phyloP scores from a whole-genome alignment of 768 basidiomycete species.

The Mycena epipterygia region DNA sequence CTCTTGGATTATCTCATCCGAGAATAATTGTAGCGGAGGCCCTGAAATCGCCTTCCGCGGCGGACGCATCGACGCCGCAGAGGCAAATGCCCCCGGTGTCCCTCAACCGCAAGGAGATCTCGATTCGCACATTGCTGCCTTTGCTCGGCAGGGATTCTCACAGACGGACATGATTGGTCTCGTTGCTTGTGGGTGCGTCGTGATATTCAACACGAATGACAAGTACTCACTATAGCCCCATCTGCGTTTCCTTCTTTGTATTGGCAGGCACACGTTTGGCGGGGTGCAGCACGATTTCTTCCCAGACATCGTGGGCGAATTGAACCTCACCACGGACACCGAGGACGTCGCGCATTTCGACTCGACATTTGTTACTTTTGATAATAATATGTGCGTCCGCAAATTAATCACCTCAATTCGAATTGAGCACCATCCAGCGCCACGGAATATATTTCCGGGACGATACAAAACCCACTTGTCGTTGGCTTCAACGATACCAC shows the following conservation, averaged over 20 bases:
- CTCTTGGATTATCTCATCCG: too few relatives aligned
- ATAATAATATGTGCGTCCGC: constrained; percentile 23
- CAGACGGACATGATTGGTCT: constrained; percentile 17
- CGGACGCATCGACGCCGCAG: constrained; percentile 23
- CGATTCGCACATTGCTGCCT: constrained; percentile 3
- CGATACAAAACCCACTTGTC: constrained; percentile 15
- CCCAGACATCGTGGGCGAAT: constrained; percentile 13
- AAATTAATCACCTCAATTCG: background rate
- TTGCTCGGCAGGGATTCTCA: constrained; percentile 21
- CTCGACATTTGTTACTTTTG: constrained; percentile 18
- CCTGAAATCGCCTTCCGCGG: constrained; percentile 28
- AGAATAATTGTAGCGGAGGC: constrained; percentile 13
- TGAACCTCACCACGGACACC: background rate
- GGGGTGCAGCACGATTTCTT: constrained; percentile 22
- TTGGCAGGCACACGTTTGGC: constrained; percentile 10
- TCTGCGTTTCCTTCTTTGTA: background rate
- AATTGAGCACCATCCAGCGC: constrained; percentile 9
- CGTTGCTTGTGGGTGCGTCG: constrained; percentile 19
- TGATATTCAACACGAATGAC: background rate
- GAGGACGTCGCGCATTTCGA: constrained; percentile 29
- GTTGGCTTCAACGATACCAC: constrained; percentile 27
- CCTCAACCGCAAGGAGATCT: constrained; percentile 23
- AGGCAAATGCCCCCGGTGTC: constrained; percentile 1
- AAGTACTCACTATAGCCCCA: too few relatives aligned
- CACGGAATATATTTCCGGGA: constrained; percentile 22